These are phyloP conservation scores for Lantana camara DNA, from an alignment of 257 asterid species.

Conservation along the genomic window DNA sequence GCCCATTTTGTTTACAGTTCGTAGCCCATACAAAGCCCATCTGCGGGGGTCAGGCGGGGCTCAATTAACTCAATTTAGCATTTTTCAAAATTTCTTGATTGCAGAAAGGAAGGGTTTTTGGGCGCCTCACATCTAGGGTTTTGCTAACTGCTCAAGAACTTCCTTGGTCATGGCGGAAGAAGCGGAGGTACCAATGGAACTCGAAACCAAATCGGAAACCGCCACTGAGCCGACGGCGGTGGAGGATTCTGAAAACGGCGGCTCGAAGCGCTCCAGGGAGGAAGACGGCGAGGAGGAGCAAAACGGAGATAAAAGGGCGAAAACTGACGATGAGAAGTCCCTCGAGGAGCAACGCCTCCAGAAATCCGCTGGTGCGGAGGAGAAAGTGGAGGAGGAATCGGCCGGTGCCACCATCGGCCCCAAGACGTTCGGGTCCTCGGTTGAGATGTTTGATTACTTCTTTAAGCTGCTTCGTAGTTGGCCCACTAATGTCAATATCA, in stretches of 20 bases:
- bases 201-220: constrained; percentile 19
- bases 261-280: constrained; percentile 60
- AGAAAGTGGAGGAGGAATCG: constrained; percentile 14
- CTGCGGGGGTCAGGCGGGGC: background rate
- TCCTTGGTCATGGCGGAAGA: constrained; percentile 37
- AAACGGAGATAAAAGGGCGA: constrained; percentile 48
- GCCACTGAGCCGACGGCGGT: constrained; percentile 11
- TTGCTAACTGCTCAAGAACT: constrained; percentile 9
- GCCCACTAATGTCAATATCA: constrained; percentile 61
- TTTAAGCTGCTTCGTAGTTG: constrained; percentile 69
- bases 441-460: constrained; percentile 77
- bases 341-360: constrained; percentile 17
- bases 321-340: constrained; percentile 37
- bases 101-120: background rate
- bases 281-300: constrained; percentile 40
- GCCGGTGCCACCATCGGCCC: constrained; percentile 52
- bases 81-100: background rate
- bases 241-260: constrained; percentile 33
- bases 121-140: constrained; percentile 43
- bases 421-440: constrained; percentile 66
- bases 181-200: constrained; percentile 38
- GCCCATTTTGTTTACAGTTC: no score
- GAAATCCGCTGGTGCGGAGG: constrained; percentile 13
- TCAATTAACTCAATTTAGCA: background rate
- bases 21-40: background rate